phyloP scores from a whole-genome alignment of 78 protist genomes.

The Cavenderia fasciculata region DNA sequence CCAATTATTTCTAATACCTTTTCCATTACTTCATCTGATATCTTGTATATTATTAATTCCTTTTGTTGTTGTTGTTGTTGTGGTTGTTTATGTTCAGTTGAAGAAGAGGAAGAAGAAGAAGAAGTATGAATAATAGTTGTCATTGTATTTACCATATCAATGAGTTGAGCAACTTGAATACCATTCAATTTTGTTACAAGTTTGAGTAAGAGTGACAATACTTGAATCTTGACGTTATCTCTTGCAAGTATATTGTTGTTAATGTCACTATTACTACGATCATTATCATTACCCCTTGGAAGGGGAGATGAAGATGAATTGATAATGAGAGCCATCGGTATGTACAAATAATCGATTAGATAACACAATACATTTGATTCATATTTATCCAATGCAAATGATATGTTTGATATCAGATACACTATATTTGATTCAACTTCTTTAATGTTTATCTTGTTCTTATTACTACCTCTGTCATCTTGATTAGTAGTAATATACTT shows the following conservation, averaged over 20 bases:
- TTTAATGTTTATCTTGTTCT: background rate
- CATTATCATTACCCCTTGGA: background rate
- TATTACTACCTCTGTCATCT: background rate
- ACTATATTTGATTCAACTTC: background rate
- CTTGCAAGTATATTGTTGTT: background rate
- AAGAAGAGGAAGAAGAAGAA: background rate
- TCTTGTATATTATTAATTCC: background rate
- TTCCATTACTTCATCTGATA: conserved; percentile 2
- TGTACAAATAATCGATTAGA: conserved; percentile 21
- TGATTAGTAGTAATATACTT: background rate
- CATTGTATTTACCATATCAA: background rate
- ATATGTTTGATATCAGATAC: background rate
- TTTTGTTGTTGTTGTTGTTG: background rate
- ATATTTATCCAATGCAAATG: background rate
- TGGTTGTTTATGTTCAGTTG: background rate
- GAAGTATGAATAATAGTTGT: conserved; percentile 1
- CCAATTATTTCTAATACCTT: background rate
- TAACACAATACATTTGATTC: background rate
- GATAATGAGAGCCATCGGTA: conserved; percentile 39
- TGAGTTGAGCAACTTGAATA: background rate
- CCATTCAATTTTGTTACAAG: background rate
- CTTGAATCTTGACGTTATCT: conserved; percentile 3
- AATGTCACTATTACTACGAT: background rate
- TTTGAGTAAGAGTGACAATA: background rate
- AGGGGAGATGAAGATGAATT: background rate